Evolutionary conservation across 1,284 basidiomycete species (phyloP).

Genomic region (Coniferiporia sulphurascens): DNA sequence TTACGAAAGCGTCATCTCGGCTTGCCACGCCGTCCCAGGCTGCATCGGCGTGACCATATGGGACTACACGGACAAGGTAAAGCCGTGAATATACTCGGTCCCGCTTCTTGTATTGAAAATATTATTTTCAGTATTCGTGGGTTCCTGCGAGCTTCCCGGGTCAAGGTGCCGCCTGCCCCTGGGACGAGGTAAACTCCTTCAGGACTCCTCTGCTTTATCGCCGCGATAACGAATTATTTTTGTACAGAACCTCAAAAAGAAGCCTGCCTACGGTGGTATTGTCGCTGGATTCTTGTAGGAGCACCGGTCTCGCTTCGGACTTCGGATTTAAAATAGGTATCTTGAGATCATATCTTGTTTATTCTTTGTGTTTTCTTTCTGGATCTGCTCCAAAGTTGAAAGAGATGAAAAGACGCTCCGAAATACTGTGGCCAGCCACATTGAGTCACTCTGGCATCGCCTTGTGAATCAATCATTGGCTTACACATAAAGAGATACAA

Average conservation of each 20-base stretch:
- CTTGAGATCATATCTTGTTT: too few species aligned
- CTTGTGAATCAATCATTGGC: too few species aligned
- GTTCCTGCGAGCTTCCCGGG: constrained; percentile 22
- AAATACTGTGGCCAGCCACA: too few species aligned
- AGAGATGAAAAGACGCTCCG: too few species aligned
- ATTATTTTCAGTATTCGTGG: constrained; percentile 21
- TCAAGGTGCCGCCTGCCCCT: constrained; percentile 23
- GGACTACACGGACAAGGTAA: constrained; percentile 44
- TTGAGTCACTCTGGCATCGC: too few species aligned
- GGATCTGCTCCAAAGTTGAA: too few species aligned
- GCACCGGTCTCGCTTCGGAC: too few species aligned
- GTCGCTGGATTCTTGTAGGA: constrained; percentile 14
- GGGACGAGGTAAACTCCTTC: constrained; percentile 19
- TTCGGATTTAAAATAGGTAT: too few species aligned
- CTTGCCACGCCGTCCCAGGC: constrained; percentile 37
- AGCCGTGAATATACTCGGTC: background rate
- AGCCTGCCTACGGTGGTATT: constrained; percentile 23
- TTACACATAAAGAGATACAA: too few species aligned
- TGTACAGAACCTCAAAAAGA: constrained; percentile 20
- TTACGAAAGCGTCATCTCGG: constrained; percentile 40
- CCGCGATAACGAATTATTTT: background rate
- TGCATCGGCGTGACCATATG: constrained; percentile 48
- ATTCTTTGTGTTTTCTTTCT: too few species aligned
- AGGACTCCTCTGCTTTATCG: background rate
- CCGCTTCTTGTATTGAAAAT: too few species aligned